phyloP scores from a whole-genome alignment of 116 monocot species.

The Phalaenopsis hybrid region DNA sequence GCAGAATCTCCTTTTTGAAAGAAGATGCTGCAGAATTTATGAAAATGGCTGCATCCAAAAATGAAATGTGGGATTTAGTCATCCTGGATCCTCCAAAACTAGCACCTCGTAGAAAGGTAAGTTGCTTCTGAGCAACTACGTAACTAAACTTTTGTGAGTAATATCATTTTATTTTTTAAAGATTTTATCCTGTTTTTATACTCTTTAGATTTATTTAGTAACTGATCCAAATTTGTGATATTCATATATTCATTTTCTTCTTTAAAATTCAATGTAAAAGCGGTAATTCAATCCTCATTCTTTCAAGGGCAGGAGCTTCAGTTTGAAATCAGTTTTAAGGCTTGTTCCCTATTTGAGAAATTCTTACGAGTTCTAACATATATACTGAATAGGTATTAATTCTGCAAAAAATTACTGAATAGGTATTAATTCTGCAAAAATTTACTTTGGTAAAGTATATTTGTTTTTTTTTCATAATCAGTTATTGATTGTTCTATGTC shows the following conservation, averaged over 20 bases:
- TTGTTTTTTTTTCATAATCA: no score
- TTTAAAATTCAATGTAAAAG: no score
- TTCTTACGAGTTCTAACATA: neutral
- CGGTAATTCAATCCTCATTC: no score
- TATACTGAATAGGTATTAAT: neutral
- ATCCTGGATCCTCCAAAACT: conserved; percentile 96
- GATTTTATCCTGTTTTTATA: neutral
- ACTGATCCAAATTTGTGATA: no score
- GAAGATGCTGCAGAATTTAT: conserved; percentile 89
- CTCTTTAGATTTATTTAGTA: neutral
- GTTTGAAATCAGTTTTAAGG: no score
- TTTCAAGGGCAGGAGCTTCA: no score
- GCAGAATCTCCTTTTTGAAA: conserved; percentile 63
- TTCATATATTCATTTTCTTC: no score
- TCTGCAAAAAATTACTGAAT: no score
- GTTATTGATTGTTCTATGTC: no score
- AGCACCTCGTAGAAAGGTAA: conserved; percentile 82
- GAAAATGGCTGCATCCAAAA: conserved; percentile 63
- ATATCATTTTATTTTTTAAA: neutral
- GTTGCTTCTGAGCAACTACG: neutral
- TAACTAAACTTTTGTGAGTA: neutral
- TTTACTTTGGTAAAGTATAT: no score
- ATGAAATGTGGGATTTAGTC: conserved; percentile 78
- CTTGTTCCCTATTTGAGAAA: neutral
- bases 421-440: neutral